Evolutionary conservation across 805 yeast species (phyloP).

Genomic region (Pichia insulana): DNA sequence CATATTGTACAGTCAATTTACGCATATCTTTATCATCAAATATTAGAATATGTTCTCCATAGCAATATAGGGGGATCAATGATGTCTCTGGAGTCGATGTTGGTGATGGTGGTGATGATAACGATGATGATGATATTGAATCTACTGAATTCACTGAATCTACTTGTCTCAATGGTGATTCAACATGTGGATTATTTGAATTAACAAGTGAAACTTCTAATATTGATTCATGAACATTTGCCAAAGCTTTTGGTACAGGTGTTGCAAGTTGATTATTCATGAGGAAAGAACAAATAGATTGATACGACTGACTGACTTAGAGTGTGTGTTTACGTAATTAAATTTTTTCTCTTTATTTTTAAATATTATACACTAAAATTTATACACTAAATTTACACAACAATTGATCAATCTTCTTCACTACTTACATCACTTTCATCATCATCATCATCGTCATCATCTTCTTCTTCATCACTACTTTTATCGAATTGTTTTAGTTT

Average conservation of each 20-base stretch:
- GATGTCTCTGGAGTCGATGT: too few relatives aligned
- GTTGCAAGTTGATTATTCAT: too few relatives aligned
- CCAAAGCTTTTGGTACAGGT: too few relatives aligned
- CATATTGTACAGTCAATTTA: slow-evolving; percentile 42
- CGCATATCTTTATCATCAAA: slow-evolving; percentile 50
- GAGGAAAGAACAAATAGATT: too few relatives aligned
- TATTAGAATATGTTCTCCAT: slow-evolving; percentile 29
- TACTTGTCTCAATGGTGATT: too few relatives aligned
- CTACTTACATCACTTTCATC: slow-evolving; percentile 42
- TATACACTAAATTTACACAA: slow-evolving; percentile 5
- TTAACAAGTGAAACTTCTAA: too few relatives aligned
- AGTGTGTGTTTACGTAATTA: neutral
- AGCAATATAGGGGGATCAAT: slow-evolving; percentile 7
- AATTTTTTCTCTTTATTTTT: neutral
- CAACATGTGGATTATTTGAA: too few relatives aligned
- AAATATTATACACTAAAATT: slow-evolving; percentile 6
- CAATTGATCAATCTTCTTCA: slow-evolving; percentile 21
- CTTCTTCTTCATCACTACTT: slow-evolving; percentile 16
- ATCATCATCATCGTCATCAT: slow-evolving; percentile 4
- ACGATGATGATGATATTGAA: too few relatives aligned
- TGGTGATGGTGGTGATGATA: too few relatives aligned
- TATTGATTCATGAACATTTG: too few relatives aligned
- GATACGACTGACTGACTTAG: too few relatives aligned
- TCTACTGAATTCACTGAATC: too few relatives aligned
- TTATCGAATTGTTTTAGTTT: slow-evolving; percentile 64